Evolutionary conservation across 257 asterid species (phyloP), one percentile per base, ranked within the genome.

Genomic region (Lycium ferocissimum): DNA sequence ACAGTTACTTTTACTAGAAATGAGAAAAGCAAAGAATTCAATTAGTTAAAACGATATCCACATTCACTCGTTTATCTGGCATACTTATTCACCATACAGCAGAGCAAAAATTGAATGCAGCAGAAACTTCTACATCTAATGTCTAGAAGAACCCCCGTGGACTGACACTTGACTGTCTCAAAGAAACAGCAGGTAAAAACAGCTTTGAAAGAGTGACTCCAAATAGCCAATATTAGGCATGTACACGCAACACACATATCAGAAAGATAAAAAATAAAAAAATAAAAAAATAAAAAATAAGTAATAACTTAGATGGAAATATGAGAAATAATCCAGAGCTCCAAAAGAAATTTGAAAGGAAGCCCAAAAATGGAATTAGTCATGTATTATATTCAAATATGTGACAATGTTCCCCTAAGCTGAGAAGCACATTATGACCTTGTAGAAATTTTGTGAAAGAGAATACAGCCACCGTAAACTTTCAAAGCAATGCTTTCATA

Each of bases 161-260:
- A 53, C 82, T 51, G 82, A 76, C 15, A 51, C 13, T 49, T 51
- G 45, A 51, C 63, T 76, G 81, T 22, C 81, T 76, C 63, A 49
- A 22, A 7, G 47, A 14, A 51, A 22, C 22, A 51, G 63, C 47
- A 76, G 45, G 63, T 26, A 76, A 76, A 63, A 76, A 22, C 3
- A 76, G 62, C 26, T 22, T 13, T 8, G 0, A 26, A 76, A 49
- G 61, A 26, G 82, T 5, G 12, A 76, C 47, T 26, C 82, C 82
- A 22, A 49, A 26, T 45, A 76, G 13, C 82, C 22, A 49, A 51
- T 51, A 76, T 13, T 13, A 26, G 45, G 11, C 72, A 26, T 65
- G 72, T 10, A 22, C 4, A 65, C 11, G 43, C 72, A 26, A 7
- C 20, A 51, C 26, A 76, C 11, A 22, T 6, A 76, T 13, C 61